These are phyloP conservation scores for Cercospora nicotianae DNA, from an alignment of 2,329 filamentous ascomycete species.

Conservation along the genomic window DNA sequence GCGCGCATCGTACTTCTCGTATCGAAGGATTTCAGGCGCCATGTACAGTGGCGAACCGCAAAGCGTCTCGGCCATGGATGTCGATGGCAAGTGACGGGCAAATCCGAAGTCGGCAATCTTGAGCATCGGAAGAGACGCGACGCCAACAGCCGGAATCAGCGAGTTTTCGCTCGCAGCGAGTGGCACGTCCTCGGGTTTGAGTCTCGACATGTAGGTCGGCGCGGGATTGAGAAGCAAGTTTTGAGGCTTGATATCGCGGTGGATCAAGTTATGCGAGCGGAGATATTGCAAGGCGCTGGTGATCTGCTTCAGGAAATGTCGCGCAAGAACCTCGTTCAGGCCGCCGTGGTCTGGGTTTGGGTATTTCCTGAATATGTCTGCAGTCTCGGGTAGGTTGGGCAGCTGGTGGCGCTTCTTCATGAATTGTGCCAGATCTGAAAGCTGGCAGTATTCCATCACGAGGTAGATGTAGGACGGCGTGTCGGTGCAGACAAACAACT, in stretches of 20 bases:
- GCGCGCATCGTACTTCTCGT: slow-evolving; percentile 96
- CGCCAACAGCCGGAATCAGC: slow-evolving; percentile 74
- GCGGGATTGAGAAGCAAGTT: slow-evolving; percentile 90
- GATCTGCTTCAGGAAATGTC: slow-evolving; percentile 95
- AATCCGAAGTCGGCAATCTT: slow-evolving; percentile 99
- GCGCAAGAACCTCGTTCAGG: slow-evolving; percentile 93
- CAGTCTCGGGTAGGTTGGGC: slow-evolving; percentile 73
- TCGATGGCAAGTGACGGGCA: slow-evolving; percentile 83
- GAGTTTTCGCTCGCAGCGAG: slow-evolving; percentile 80
- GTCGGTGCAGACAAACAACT: slow-evolving; percentile 91
- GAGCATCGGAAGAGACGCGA: slow-evolving; percentile 86
- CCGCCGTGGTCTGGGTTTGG: slow-evolving; percentile 79
- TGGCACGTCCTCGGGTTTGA: slow-evolving; percentile 62
- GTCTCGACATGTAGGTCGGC: slow-evolving; percentile 65
- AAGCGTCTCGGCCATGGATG: slow-evolving; percentile 89
- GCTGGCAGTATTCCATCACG: slow-evolving; percentile 97
- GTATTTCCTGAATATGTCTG: slow-evolving; percentile 91
- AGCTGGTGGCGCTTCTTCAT: slow-evolving; percentile 91
- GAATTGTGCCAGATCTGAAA: slow-evolving; percentile 91
- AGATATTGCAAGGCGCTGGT: slow-evolving; percentile 89
- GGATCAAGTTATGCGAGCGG: slow-evolving; percentile 80
- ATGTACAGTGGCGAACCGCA: slow-evolving; percentile 98
- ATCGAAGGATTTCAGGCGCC: slow-evolving; percentile 95
- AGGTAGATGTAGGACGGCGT: slow-evolving; percentile 86
- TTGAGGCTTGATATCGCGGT: slow-evolving; percentile 96